Evolutionary conservation across 495 filamentous ascomycete species (phyloP), one percentile per base, ranked within the genome.

Genomic region (Aspergillus panamensis): DNA sequence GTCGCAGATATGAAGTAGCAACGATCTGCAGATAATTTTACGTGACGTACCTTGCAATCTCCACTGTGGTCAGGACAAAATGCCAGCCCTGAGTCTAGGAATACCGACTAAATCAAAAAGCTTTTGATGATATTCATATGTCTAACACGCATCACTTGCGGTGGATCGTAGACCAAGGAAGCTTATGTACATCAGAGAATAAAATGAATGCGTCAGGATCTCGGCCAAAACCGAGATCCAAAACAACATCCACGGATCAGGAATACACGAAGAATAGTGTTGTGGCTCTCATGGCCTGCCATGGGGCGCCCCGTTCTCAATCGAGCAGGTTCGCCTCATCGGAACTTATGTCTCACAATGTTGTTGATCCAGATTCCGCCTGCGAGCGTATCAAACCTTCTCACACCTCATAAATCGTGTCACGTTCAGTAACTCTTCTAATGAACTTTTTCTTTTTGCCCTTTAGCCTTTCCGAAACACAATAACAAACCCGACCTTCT

Each of bases 131-230:
- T 40, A 25, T 48, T 54, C 43, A 50, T 35, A 51, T 59, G 60
- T 66, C 64, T 69, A 66, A 60, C 62, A 66, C 33, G 64, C 62
- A 65, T 66, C 69, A 70, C 65, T 69, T 62, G 65, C 67, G 69
- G 67, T 69, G 64, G 66, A 67, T 58, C 60, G 55, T 57, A 57
- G 58, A 63, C 60, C 62, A 69, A 70, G 64, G 63, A 68, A 73
- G 67, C 64, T 66, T 73, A 77, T 75, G 67, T 77, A 74, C 71
- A 76, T 71, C 69, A 71, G 69, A 71, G 14, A 45, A 66, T 67
- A 64, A 59, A 64, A 55, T 59, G 57, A 56, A 48, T 55, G 21
- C 9, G 44, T 43, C 40, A 54, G 35, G 53, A 62, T 49, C 51
- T 49, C 60, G 42, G 56, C 44, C 29, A 50, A 39, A 53, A 43